Conservation (phyloP, 176 grass and related monocot species). For the Phragmites australis region DNA sequence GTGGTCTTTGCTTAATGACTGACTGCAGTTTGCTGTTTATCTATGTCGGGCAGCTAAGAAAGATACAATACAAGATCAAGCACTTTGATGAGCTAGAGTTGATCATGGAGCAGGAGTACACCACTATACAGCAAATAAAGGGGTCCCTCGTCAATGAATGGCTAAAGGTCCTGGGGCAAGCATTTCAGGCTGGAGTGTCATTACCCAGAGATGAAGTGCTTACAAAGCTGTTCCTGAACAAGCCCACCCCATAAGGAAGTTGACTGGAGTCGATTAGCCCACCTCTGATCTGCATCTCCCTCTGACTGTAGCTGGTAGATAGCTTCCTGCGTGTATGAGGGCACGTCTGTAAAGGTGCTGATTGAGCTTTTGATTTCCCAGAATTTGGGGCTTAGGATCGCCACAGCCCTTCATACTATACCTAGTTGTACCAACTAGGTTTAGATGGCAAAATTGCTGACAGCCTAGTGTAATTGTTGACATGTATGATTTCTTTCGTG, state of each 20-base stretch:
- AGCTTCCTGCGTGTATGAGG: slow-evolving; percentile 25
- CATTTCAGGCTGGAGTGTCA: slow-evolving; percentile 63
- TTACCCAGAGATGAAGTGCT: slow-evolving; percentile 68
- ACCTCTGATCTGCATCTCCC: neutral
- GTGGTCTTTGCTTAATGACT: neutral
- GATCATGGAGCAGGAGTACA: slow-evolving; percentile 80
- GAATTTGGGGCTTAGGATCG: slow-evolving; percentile 20
- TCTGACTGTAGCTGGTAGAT: slow-evolving; percentile 40
- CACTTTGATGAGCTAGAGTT: slow-evolving; percentile 78
- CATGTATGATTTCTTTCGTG: slow-evolving; percentile 14
- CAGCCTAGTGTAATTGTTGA: slow-evolving; percentile 25
- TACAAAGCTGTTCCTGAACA: slow-evolving; percentile 54
- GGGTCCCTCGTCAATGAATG: slow-evolving; percentile 68
- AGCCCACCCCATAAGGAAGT: slow-evolving; percentile 33
- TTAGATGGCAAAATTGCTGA: slow-evolving; percentile 35
- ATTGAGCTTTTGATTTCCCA: slow-evolving; percentile 36
- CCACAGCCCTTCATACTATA: neutral
- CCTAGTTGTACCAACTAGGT: slow-evolving; percentile 37
- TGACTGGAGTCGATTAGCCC: slow-evolving; percentile 22
- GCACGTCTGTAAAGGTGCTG: slow-evolving; percentile 39
- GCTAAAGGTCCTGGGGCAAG: slow-evolving; percentile 53
- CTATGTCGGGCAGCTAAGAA: slow-evolving; percentile 62
- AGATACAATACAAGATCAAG: slow-evolving; percentile 88
- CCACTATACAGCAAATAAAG: slow-evolving; percentile 62
- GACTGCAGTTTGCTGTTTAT: neutral